phyloP scores from a whole-genome alignment of 441 rosid genomes.

The Eutrema salsugineum region DNA sequence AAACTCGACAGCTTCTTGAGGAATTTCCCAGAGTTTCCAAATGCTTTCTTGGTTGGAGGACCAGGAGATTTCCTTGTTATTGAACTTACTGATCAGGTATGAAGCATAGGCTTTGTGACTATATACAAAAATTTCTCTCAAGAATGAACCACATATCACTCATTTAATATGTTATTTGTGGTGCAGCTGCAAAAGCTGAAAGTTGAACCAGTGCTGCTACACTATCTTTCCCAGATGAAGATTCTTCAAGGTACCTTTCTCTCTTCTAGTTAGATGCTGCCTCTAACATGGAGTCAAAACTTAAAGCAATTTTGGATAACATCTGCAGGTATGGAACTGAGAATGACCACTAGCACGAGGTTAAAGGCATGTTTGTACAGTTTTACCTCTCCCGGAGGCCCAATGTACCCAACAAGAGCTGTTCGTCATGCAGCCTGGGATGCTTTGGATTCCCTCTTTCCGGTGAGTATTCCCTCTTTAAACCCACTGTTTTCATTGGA shows the following conservation, averaged over 20 bases:
- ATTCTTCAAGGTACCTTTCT: slow-evolving; percentile 65
- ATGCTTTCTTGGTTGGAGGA: slow-evolving; percentile 86
- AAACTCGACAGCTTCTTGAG: slow-evolving; percentile 73
- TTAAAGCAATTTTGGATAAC: background rate
- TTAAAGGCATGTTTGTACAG: slow-evolving; percentile 91
- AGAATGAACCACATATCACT: background rate
- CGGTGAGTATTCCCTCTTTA: slow-evolving; percentile 54
- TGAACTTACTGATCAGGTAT: slow-evolving; percentile 71
- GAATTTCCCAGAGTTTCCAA: slow-evolving; percentile 72
- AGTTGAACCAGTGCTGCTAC: slow-evolving; percentile 95
- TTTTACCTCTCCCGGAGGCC: slow-evolving; percentile 98
- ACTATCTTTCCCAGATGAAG: slow-evolving; percentile 79
- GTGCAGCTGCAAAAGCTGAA: slow-evolving; percentile 88
- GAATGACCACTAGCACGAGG: slow-evolving; percentile 98
- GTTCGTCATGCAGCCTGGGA: slow-evolving; percentile 99
- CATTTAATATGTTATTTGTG: background rate
- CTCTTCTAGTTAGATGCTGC: background rate
- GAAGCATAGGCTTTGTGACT: background rate
- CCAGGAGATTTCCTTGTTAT: slow-evolving; percentile 89
- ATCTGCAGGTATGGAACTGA: slow-evolving; percentile 83
- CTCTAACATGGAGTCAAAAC: background rate
- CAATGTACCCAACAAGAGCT: slow-evolving; percentile 97
- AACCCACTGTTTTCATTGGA: background rate
- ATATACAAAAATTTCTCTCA: background rate
- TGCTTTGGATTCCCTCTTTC: slow-evolving; percentile 85